phyloP scores from a whole-genome alignment of 2,329 filamentous ascomycete species.

The Metarhizium brunneum region DNA sequence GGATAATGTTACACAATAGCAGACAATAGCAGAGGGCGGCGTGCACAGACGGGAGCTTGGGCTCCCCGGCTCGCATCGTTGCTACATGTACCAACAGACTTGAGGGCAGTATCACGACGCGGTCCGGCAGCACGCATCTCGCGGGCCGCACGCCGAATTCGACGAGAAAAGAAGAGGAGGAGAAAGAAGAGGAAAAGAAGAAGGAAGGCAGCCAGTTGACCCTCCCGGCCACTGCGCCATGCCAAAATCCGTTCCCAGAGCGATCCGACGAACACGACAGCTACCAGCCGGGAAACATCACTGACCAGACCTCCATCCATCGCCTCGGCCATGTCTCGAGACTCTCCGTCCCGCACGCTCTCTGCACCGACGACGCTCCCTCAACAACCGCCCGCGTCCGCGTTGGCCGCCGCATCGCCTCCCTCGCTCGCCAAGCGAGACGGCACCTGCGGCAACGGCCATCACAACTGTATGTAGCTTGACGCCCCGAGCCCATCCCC shows the following conservation, averaged over 20 bases:
- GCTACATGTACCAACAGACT: background rate
- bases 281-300: background rate
- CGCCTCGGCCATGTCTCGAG: constrained; percentile 1
- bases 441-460: constrained; percentile 15
- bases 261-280: background rate
- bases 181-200: no score
- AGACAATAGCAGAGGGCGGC: background rate
- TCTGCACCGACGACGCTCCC: constrained; percentile 9
- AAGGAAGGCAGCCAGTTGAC: no score
- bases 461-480: constrained; percentile 21
- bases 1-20: background rate
- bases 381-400: constrained; percentile 12
- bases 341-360: background rate
- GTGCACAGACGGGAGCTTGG: background rate
- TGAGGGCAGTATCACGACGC: background rate
- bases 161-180: no score
- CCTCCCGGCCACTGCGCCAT: no score
- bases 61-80: background rate
- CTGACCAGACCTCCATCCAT: background rate
- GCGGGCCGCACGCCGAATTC: background rate
- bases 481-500: background rate
- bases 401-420: constrained; percentile 15
- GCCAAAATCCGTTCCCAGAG: no score
- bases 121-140: background rate
- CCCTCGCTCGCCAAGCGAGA: constrained; percentile 18